Base-by-base conservation (phyloP, 1,139 yeast species). In the Blastobotrys indianensis region DNA sequence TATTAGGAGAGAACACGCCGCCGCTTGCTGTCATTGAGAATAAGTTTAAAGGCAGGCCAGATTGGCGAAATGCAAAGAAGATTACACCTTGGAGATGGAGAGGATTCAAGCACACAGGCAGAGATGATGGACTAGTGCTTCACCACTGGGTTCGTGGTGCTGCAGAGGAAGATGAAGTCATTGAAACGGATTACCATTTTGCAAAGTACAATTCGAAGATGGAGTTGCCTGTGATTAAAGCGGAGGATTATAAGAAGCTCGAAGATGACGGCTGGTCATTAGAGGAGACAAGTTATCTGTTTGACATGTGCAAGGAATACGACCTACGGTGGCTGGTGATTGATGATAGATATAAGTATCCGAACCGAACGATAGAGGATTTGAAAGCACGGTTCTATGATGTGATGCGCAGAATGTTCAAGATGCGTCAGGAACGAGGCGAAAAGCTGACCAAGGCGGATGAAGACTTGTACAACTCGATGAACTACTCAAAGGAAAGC, bases 1-100 rank as follows among this genome's bases (percentile, higher is more conserved):
- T 94, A 49, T 70, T 94, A 36, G 98, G 99, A 1, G 92, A 94
- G 36, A 88, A 87, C 63, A 81, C 95, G 1, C 97, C 98, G 0
- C 94, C 98, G 1, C 79, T 88, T 2, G 73, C 77, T 6, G 74
- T 77, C 9, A 60, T 70, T 32, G 69, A 68, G 39, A 70, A 72
- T 42, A 77, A 78, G 54, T 79, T 80, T 56, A 85, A 84, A 56
- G 85, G 82, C 48, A 76, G 79, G 54, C 73, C 88, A 48, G 77
- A 77, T 49, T 70, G 82, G 56, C 66, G 69, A 39, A 44, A 37
- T 20, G 40, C 43, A 20, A 73, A 72, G 20, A 82, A 79, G 54
- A 84, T 87, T 0, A 77, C 92, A 0, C 90, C 96, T 1, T 92
- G 98, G 98, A 74, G 79, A 0, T 71, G 77, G 63, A 74, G 76